Evolutionary conservation across 352 stramenopile species (phyloP).

Genomic region (Aphanomyces euteiches): DNA sequence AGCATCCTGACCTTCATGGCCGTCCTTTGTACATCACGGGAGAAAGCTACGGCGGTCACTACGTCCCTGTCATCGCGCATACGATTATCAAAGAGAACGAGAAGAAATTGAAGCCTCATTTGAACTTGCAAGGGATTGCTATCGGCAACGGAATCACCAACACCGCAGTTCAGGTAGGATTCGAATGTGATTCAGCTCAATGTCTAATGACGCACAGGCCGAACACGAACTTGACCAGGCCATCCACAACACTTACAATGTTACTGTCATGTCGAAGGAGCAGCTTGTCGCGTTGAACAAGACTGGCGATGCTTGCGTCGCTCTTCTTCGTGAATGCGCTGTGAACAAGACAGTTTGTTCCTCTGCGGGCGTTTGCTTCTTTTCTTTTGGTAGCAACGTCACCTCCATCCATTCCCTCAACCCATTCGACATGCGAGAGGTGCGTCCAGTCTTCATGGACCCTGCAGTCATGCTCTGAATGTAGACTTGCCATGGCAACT

Average conservation of each 20-base stretch:
- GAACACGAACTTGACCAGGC: constrained; percentile 75
- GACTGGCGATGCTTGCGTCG: not conserved
- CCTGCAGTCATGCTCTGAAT: too few relatives aligned
- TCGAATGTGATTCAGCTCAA: not conserved
- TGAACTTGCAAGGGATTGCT: constrained; percentile 90
- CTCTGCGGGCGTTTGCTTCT: not conserved
- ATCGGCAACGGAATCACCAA: constrained; percentile 96
- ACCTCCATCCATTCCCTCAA: constrained; percentile 1
- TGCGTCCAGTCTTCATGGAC: not conserved
- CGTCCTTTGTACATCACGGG: constrained; percentile 62
- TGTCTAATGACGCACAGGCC: not conserved
- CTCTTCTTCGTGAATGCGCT: not conserved
- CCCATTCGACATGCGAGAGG: not conserved
- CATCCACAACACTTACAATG: constrained; percentile 84
- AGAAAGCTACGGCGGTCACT: constrained; percentile 80
- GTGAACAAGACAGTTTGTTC: not conserved
- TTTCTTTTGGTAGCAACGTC: not conserved
- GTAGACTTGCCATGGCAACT: not conserved
- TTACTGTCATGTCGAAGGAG: constrained; percentile 58
- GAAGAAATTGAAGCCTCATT: constrained; percentile 47
- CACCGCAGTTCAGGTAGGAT: constrained; percentile 85
- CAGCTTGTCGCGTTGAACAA: constrained; percentile 65
- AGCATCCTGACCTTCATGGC: not conserved
- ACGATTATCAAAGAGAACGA: constrained; percentile 73
- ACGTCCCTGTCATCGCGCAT: constrained; percentile 65